Evolutionary conservation across 495 filamentous ascomycete species (phyloP).

Genomic region (Lasiosphaeris hirsuta): DNA sequence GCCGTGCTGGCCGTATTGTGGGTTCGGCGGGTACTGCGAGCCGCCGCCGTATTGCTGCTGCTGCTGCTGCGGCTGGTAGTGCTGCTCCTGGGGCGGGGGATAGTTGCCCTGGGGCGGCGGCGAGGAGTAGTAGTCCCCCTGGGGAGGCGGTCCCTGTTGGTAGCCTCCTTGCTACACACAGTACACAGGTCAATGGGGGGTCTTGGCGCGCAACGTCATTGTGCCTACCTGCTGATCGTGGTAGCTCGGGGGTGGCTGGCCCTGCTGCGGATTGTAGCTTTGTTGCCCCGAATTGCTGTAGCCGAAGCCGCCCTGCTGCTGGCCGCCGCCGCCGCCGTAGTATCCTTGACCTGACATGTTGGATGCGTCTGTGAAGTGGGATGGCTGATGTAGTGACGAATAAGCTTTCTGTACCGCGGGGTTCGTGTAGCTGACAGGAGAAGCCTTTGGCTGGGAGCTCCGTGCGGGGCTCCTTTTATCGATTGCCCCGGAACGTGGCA

Average conservation of each 20-base stretch:
- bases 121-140: neutral
- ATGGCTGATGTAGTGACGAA: neutral
- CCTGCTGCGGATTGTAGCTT: neutral
- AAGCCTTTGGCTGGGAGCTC: neutral
- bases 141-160: neutral
- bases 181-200: neutral
- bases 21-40: neutral
- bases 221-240: neutral
- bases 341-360: constrained; percentile 3
- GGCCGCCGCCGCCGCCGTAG: neutral
- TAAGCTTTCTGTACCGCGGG: neutral
- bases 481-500: too few species aligned
- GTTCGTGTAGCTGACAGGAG: neutral
- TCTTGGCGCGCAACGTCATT: constrained; percentile 1
- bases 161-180: neutral
- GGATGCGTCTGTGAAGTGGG: neutral
- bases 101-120: neutral
- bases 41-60: constrained; percentile 2
- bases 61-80: neutral
- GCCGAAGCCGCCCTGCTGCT: constrained; percentile 3
- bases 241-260: constrained; percentile 3
- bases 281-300: constrained; percentile 3
- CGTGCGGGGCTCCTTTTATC: too few species aligned
- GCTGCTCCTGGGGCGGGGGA: neutral
- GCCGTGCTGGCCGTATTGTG: neutral